phyloP scores from a whole-genome alignment of 306 rosid species.

The Glycine tomentella region DNA sequence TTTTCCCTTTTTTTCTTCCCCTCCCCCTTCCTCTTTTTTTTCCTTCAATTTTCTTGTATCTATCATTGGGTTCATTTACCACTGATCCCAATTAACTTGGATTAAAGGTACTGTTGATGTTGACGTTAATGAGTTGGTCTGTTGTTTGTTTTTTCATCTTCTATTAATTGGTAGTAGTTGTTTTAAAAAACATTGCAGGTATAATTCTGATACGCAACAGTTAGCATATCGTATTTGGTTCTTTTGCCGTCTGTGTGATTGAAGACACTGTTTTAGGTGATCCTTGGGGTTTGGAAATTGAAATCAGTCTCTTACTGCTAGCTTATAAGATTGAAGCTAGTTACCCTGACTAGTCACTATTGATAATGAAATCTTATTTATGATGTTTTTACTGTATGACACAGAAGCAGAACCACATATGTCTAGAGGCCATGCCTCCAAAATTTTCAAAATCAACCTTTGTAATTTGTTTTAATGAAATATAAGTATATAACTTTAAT shows the following conservation, averaged over 20 bases:
- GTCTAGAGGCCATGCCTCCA: not conserved
- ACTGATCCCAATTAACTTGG: too few species aligned
- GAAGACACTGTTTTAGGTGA: not conserved
- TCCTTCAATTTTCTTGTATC: too few species aligned
- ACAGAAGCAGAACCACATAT: not conserved
- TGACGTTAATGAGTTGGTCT: conserved; percentile 3
- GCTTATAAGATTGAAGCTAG: not conserved
- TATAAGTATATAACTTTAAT: not conserved
- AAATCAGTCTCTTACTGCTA: not conserved
- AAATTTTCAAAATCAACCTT: not conserved
- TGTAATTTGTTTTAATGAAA: not conserved
- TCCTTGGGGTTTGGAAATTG: not conserved
- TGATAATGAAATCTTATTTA: not conserved
- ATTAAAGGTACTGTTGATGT: too few species aligned
- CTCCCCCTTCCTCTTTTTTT: too few species aligned
- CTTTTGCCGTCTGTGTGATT: conserved; percentile 16
- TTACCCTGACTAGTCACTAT: not conserved
- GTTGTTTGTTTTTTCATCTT: not conserved
- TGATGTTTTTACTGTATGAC: not conserved
- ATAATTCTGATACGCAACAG: not conserved
- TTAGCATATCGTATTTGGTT: not conserved
- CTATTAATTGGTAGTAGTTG: too few species aligned
- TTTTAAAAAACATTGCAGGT: not conserved
- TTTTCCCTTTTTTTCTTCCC: too few species aligned
- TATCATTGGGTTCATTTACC: too few species aligned